Conservation (phyloP, 192 early-diverging fungal genomes). For the Linnemannia hyalina region DNA sequence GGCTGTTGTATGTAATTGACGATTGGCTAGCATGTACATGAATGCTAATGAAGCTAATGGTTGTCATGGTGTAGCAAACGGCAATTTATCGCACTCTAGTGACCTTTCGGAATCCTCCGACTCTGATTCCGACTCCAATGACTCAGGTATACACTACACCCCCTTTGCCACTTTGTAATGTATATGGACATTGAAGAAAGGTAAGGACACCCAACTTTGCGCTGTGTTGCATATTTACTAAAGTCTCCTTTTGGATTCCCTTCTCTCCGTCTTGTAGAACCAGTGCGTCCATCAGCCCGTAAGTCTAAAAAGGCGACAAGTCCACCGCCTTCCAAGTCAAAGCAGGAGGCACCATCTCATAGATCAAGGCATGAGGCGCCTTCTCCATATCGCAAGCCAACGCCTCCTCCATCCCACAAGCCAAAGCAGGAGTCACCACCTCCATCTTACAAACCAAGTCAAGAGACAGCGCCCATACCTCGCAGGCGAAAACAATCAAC, state of each 20-base stretch:
- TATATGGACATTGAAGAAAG: background rate
- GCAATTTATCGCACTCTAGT: slow-evolving; percentile 8
- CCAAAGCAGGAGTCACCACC: background rate
- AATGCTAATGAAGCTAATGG: background rate
- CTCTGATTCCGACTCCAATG: slow-evolving; percentile 83
- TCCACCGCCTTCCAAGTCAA: background rate
- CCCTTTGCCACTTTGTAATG: background rate
- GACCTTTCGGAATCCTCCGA: slow-evolving; percentile 65
- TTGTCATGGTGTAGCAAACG: slow-evolving; percentile 5
- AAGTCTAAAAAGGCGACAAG: background rate
- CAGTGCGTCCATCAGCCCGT: background rate
- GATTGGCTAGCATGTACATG: background rate
- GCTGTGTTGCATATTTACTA: background rate
- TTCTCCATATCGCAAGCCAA: background rate
- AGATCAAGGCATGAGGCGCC: background rate
- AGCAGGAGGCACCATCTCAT: background rate
- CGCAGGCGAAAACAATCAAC: slow-evolving; percentile 18
- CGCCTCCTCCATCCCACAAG: background rate
- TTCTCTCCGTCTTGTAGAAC: background rate
- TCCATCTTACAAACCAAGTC: background rate
- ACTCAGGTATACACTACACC: slow-evolving; percentile 72
- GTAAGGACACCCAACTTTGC: background rate
- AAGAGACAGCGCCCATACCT: slow-evolving; percentile 10
- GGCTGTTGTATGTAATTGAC: background rate
- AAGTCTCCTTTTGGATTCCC: background rate